Evolutionary conservation across 345 rosid genomes (phyloP), one percentile per base, ranked within the genome.

Genomic region (Lepidium aucheri): DNA sequence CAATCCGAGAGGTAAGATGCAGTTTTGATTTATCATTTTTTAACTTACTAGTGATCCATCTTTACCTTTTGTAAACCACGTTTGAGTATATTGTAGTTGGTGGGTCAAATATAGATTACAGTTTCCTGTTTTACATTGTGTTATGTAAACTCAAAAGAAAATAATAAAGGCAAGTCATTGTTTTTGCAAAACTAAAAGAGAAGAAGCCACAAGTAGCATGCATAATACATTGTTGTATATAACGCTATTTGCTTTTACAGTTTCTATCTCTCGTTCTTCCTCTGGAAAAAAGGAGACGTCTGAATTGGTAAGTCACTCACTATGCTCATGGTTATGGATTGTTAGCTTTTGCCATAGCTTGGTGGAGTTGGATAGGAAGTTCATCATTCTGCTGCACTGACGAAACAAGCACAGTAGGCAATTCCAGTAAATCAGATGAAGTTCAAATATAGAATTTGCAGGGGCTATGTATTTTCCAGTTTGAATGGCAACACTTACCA

Each of bases 341-440:
- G 70, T 61, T 77, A 69, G 85, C 81, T 68, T 89, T 83, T 30
- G 53, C 68, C 77, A 84, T 79, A 64, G 79, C 82, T 76, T 73
- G 78, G 53, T 73, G 73, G 75, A 83, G 81, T 65, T 83, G 88
- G 74, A 81, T 77, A 58, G 45, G 74, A 39, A 81, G 76, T 49
- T 63, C 62, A 66, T 68, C 87, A 71, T 82, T 88, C 96, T 86
- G 81, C 64, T 60, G 71, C 39, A 74, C 76, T 69, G 78, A 76
- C 7, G 53, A 53, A 38, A 53, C 63, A 74, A 50, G 45, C 69
- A 72, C 63, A 68, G 47, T 28, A 36, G 52, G 64, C 20, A 58
- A 65, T 20, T 34, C 40, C 54, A 52, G 54, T 44, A 66, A 66
- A 44, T 47, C 50, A 54, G 5, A 57, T 57, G 46, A 47, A 34